Evolutionary conservation across 495 filamentous ascomycete genomes (phyloP).

Genomic region (Aspergillus ostianus): DNA sequence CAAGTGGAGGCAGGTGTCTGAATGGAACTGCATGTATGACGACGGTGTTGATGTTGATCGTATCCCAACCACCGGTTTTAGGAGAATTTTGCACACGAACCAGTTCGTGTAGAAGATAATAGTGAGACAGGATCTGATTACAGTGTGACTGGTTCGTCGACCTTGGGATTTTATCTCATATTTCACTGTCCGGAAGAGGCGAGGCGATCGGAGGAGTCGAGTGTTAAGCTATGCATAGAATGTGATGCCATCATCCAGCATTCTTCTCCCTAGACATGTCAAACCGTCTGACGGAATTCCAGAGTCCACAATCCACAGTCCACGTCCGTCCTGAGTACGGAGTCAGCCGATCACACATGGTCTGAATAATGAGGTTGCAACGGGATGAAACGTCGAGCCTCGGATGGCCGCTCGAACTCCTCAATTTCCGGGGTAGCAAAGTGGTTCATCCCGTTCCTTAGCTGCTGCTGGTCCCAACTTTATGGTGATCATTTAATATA

Average conservation of each 20-base stretch:
- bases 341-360: no score
- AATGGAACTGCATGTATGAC: not conserved
- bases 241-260: no score
- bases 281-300: no score
- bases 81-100: not conserved
- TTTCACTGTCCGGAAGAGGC: not conserved
- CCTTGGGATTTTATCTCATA: not conserved
- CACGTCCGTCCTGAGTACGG: no score
- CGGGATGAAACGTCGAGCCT: not conserved
- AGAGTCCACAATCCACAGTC: no score
- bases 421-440: not conserved
- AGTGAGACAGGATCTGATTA: not conserved
- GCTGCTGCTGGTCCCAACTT: no score
- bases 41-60: constrained; percentile 2
- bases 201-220: no score
- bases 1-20: not conserved
- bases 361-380: not conserved
- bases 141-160: not conserved
- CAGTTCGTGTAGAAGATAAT: not conserved
- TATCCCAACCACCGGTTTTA: constrained; percentile 1
- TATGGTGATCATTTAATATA: not conserved
- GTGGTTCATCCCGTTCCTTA: no score
- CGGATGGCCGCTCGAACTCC: not conserved
- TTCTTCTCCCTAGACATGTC: not conserved
- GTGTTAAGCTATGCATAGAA: no score